A percentile compares a stretch with the other conserved stretches of the same genome.
Evolutionary conservation across 2,329 filamentous ascomycete genomes (phyloP).

Genomic region (Daldinia sp.): DNA sequence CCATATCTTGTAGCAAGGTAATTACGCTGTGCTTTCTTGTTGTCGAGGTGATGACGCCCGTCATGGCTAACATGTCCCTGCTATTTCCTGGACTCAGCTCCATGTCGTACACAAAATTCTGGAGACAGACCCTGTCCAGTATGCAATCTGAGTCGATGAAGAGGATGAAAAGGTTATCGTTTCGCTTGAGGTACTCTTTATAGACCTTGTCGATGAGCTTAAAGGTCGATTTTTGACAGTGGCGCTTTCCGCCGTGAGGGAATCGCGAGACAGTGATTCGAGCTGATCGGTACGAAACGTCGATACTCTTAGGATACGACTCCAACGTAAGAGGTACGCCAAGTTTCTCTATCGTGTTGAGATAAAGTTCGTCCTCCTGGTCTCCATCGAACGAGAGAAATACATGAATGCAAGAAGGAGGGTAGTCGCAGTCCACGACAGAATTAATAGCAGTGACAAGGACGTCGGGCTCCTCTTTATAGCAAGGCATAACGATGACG

Average conservation of each 20-base stretch:
- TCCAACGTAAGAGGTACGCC: conserved; percentile 83
- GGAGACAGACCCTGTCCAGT: conserved; percentile 88
- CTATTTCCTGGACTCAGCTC: conserved; percentile 93
- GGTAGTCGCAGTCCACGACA: conserved; percentile 93
- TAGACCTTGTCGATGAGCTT: conserved; percentile 95
- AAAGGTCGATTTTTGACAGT: conserved; percentile 94
- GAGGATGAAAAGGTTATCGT: conserved; percentile 93
- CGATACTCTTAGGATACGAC: conserved; percentile 88
- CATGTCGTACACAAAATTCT: conserved; percentile 99
- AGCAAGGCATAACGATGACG: conserved; percentile 96
- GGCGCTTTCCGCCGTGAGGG: conserved; percentile 90
- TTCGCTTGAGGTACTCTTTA: conserved; percentile 82
- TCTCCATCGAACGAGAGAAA: conserved; percentile 97
- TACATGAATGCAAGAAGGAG: conserved; percentile 89
- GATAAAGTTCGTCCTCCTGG: conserved; percentile 87
- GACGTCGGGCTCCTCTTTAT: conserved; percentile 88
- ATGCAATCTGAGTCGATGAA: conserved; percentile 99
- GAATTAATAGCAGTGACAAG: conserved; percentile 90
- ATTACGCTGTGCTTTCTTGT: conserved; percentile 89
- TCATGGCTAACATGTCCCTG: conserved; percentile 96
- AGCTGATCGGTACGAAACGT: conserved; percentile 84
- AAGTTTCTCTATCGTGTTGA: conserved; percentile 85
- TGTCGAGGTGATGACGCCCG: conserved; percentile 94
- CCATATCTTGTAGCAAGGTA: conserved; percentile 95
- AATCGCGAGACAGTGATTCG: conserved; percentile 93